Evolutionary conservation across 1,284 basidiomycete species (phyloP).

Genomic region (Schizophyllum commune): DNA sequence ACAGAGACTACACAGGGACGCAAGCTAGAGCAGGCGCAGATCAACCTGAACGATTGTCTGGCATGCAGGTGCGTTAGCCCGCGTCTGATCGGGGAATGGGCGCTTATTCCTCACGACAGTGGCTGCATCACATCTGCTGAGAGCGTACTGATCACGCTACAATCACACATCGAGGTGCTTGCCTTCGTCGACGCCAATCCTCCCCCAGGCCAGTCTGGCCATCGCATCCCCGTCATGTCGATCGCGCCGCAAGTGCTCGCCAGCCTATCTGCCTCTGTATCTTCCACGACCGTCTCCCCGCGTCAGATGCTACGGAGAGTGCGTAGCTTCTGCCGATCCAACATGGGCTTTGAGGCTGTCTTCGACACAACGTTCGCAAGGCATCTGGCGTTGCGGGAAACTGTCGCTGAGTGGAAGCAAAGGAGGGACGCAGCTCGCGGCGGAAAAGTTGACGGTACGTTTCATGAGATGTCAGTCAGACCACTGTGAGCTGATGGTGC

Average conservation of each 20-base stretch:
- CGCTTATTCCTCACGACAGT: conserved; percentile 32
- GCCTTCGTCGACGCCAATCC: conserved; percentile 61
- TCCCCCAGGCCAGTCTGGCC: conserved; percentile 23
- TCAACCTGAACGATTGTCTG: conserved; percentile 93
- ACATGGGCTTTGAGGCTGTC: conserved; percentile 68
- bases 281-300: conserved; percentile 41
- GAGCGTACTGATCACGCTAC: conserved; percentile 94
- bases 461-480: background rate
- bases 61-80: conserved; percentile 65
- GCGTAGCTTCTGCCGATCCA: conserved; percentile 49
- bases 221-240: conserved; percentile 71
- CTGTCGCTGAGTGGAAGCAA: conserved; percentile 71
- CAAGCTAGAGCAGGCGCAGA: conserved; percentile 87
- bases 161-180: conserved; percentile 90
- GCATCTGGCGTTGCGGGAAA: conserved; percentile 80
- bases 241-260: conserved; percentile 92
- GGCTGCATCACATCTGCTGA: conserved; percentile 99
- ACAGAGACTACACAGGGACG: conserved; percentile 17
- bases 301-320: conserved; percentile 63
- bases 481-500: background rate
- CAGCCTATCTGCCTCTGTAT: conserved; percentile 73
- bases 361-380: conserved; percentile 95
- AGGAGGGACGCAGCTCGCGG: conserved; percentile 38
- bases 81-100: too few relatives aligned
- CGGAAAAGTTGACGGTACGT: conserved; percentile 11